phyloP scores from a whole-genome alignment of 2,329 filamentous ascomycete species.

The Alternaria triticina region DNA sequence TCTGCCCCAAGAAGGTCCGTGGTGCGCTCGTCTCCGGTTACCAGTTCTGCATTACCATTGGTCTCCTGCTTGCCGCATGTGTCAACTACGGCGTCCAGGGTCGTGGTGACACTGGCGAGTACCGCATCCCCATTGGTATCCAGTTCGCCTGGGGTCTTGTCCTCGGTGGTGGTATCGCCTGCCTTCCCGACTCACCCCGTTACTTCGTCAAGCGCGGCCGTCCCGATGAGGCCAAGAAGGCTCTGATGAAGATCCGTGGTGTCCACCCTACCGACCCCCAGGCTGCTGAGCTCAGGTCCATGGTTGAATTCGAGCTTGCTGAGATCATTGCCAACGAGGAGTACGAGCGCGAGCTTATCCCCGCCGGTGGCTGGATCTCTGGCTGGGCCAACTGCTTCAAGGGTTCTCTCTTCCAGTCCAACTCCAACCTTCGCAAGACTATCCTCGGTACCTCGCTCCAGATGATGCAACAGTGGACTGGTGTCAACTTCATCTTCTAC shows the following conservation, averaged over 20 bases:
- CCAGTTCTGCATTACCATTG: conserved; percentile 83
- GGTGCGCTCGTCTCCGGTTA: conserved; percentile 78
- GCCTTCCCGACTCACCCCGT: conserved; percentile 84
- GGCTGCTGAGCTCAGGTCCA: neutral
- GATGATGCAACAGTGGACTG: conserved; percentile 66
- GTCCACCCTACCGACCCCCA: neutral
- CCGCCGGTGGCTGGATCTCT: conserved; percentile 46
- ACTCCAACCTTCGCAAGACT: conserved; percentile 55
- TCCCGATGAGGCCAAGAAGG: conserved; percentile 63
- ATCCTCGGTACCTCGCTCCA: conserved; percentile 56
- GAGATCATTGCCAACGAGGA: conserved; percentile 91
- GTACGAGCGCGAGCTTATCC: conserved; percentile 67
- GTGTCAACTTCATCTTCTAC: conserved; percentile 79
- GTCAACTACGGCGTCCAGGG: conserved; percentile 75
- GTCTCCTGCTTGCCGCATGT: conserved; percentile 75
- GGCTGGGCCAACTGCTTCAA: conserved; percentile 73
- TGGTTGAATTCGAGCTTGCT: conserved; percentile 74
- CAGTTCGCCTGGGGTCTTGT: conserved; percentile 84
- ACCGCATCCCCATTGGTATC: conserved; percentile 77
- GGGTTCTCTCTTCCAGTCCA: conserved; percentile 60
- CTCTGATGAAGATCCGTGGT: conserved; percentile 1
- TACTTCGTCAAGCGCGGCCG: conserved; percentile 87
- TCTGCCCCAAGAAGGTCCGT: conserved; percentile 74
- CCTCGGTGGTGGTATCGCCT: conserved; percentile 71
- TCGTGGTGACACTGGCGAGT: conserved; percentile 67